Percentiles rank a stretch among this genome's conserved stretches.
Evolutionary conservation across 176 grass and related monocot genomes (phyloP).

Genomic region (Tuctoria greenei): DNA sequence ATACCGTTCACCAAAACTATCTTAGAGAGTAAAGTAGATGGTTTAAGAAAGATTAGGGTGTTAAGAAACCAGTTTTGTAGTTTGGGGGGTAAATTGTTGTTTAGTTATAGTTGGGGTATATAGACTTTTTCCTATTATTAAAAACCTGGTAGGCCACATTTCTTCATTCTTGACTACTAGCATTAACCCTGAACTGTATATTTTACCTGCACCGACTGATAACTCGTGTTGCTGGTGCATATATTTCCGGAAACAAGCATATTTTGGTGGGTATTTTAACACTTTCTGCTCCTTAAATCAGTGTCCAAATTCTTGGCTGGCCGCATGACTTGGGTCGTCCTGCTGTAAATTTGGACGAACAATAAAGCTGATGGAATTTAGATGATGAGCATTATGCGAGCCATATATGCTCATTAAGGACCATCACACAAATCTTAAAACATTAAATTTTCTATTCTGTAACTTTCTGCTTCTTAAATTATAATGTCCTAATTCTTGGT

Average conservation of each 20-base stretch:
- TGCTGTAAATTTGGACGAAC: slow-evolving; percentile 40
- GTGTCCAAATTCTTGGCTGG: slow-evolving; percentile 42
- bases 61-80: no score
- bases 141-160: background rate
- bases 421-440: background rate
- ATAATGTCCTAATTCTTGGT: no score
- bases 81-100: no score
- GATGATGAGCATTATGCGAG: background rate
- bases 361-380: slow-evolving; percentile 36
- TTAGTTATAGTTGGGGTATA: no score
- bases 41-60: no score
- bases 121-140: no score
- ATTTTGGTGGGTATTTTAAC: background rate
- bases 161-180: slow-evolving; percentile 19
- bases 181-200: no score
- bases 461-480: slow-evolving; percentile 5
- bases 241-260: background rate
- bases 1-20: no score
- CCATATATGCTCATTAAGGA: slow-evolving; percentile 18
- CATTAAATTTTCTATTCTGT: background rate
- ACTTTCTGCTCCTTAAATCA: background rate
- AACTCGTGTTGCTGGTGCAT: background rate
- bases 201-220: no score
- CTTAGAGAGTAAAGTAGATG: no score
- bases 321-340: background rate